Conservation (phyloP, 2,329 filamentous ascomycete species). For the Neurospora crassa region DNA sequence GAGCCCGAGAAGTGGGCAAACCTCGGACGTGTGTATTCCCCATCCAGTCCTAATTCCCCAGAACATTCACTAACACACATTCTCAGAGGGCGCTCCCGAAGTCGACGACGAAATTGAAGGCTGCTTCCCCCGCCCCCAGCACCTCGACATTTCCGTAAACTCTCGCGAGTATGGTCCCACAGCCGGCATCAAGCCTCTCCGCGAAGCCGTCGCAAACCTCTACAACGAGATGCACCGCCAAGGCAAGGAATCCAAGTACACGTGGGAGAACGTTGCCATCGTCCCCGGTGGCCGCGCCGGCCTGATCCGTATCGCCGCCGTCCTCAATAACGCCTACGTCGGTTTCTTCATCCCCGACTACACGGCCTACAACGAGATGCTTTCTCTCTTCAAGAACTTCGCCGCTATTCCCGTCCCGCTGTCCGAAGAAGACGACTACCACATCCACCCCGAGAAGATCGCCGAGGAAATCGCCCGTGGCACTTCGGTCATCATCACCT, state of each 20-base stretch:
- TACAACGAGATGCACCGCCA: conserved; percentile 91
- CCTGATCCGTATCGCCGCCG: conserved; percentile 87
- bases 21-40: conserved; percentile 48
- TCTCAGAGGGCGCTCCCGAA: conserved; percentile 68
- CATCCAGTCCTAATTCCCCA: too few relatives aligned
- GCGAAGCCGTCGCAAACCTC: conserved; percentile 79
- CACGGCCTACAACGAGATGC: conserved; percentile 96
- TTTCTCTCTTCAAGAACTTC: conserved; percentile 90
- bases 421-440: conserved; percentile 76
- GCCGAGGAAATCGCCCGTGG: conserved; percentile 82
- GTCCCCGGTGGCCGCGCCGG: conserved; percentile 89
- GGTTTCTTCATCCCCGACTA: conserved; percentile 94
- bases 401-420: conserved; percentile 80
- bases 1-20: conserved; percentile 83
- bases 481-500: conserved; percentile 82
- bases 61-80: neutral
- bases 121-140: conserved; percentile 72
- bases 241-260: conserved; percentile 82
- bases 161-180: conserved; percentile 89
- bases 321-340: conserved; percentile 84
- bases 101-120: conserved; percentile 88
- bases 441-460: conserved; percentile 89
- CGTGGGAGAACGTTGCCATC: conserved; percentile 95
- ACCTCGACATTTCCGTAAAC: conserved; percentile 67
- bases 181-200: conserved; percentile 82